Conservation (phyloP, 2,329 filamentous ascomycete genomes). For the Ophiostoma fasciatum region DNA sequence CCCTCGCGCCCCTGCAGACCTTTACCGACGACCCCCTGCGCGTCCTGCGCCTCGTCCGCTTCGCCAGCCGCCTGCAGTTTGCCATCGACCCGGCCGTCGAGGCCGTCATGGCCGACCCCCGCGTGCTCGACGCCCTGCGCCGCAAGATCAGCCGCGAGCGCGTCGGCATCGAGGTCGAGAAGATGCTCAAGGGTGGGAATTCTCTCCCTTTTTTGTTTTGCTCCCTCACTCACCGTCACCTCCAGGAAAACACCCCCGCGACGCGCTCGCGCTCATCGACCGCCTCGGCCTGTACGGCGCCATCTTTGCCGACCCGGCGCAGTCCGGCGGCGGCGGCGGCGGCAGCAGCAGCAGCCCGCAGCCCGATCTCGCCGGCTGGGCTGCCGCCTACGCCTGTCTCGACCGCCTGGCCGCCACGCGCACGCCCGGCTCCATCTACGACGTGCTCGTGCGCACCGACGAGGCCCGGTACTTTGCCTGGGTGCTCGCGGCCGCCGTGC, state of each 20-base stretch:
- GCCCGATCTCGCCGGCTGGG: conserved; percentile 48
- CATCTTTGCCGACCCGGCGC: conserved; percentile 56
- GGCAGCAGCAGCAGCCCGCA: conserved; percentile 22
- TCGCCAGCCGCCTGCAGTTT: conserved; percentile 74
- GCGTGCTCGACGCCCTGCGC: conserved; percentile 65
- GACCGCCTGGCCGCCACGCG: conserved; percentile 30
- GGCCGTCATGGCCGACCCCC: conserved; percentile 58
- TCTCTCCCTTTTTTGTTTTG: neutral
- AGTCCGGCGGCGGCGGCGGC: no score
- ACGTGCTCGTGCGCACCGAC: conserved; percentile 42
- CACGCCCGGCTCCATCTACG: conserved; percentile 32
- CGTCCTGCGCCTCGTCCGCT: conserved; percentile 74
- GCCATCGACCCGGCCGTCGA: conserved; percentile 56
- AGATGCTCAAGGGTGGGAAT: conserved; percentile 63
- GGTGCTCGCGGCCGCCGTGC: conserved; percentile 59
- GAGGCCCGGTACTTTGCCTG: conserved; percentile 61
- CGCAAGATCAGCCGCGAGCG: conserved; percentile 87
- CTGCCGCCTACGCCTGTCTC: conserved; percentile 48
- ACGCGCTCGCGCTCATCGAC: conserved; percentile 51
- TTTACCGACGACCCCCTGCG: conserved; percentile 89
- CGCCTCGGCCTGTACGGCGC: conserved; percentile 52
- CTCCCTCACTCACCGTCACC: neutral
- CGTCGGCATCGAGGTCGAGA: conserved; percentile 74
- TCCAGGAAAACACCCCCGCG: conserved; percentile 41
- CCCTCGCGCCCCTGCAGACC: conserved; percentile 75